Conservation (phyloP, 306 rosid genomes). For the Urtica urens region DNA sequence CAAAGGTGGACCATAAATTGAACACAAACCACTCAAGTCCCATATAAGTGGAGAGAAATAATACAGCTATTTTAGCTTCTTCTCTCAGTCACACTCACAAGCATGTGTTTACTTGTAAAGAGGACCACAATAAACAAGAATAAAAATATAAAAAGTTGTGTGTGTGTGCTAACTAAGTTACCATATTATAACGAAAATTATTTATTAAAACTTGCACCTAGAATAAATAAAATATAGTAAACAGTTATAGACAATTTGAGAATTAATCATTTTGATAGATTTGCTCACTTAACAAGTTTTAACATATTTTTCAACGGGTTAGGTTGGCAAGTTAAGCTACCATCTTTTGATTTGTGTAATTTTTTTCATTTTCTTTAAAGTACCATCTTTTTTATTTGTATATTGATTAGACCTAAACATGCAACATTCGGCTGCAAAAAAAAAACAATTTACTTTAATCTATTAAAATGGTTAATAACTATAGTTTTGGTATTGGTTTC, state of each 20-base stretch:
- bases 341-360: slow-evolving; percentile 1
- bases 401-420: too few species aligned
- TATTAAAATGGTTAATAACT: too few species aligned
- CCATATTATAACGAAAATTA: slow-evolving; percentile 13
- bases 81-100: slow-evolving; percentile 18
- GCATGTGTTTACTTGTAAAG: background rate
- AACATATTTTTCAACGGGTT: background rate
- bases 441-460: too few species aligned
- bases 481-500: too few species aligned
- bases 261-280: background rate
- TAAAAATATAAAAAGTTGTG: slow-evolving; percentile 4
- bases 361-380: too few species aligned
- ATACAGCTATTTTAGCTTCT: slow-evolving; percentile 24
- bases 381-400: too few species aligned
- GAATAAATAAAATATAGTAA: background rate
- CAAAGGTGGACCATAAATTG: slow-evolving; percentile 13
- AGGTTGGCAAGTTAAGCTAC: slow-evolving; percentile 13
- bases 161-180: slow-evolving; percentile 7
- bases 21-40: slow-evolving; percentile 23
- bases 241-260: background rate
- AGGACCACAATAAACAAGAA: slow-evolving; percentile 27
- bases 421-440: too few species aligned
- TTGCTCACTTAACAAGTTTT: background rate
- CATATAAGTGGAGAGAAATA: slow-evolving; percentile 4
- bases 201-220: slow-evolving; percentile 2